Percentiles rank a stretch among this genome's conserved stretches.
Conservation (phyloP, 1,284 basidiomycete species). For the Cryptococcus sp. region DNA sequence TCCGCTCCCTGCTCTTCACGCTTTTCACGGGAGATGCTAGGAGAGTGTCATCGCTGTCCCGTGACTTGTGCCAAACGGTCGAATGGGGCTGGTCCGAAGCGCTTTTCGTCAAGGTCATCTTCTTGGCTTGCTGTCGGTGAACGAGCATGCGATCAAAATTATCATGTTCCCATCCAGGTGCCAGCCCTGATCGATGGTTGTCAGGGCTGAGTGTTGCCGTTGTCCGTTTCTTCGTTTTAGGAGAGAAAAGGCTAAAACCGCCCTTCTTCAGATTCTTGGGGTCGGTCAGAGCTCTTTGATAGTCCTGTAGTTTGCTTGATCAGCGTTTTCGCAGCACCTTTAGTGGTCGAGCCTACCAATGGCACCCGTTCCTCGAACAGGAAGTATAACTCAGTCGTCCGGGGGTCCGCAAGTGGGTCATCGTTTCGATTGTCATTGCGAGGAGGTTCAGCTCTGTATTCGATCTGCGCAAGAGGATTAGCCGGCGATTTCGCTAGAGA, state of each 20-base stretch:
- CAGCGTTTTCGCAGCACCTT: neutral
- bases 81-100: constrained; percentile 18
- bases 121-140: constrained; percentile 27
- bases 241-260: constrained; percentile 50
- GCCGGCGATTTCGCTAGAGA: neutral
- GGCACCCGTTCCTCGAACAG: constrained; percentile 88
- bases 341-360: constrained; percentile 18
- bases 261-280: constrained; percentile 50
- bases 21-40: constrained; percentile 13
- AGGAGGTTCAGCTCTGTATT: constrained; percentile 65
- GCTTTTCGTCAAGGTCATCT: constrained; percentile 30
- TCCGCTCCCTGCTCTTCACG: neutral
- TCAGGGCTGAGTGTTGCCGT: constrained; percentile 27
- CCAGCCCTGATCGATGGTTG: constrained; percentile 1
- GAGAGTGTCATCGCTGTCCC: constrained; percentile 15
- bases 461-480: constrained; percentile 59
- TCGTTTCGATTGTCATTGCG: constrained; percentile 20
- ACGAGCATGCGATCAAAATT: constrained; percentile 75
- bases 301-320: constrained; percentile 58
- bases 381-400: constrained; percentile 63
- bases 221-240: constrained; percentile 66
- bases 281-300: constrained; percentile 69
- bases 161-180: constrained; percentile 51
- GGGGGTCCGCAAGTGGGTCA: constrained; percentile 57
- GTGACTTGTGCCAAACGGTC: constrained; percentile 32